Conservation (phyloP, 345 rosid genomes). For the Citrus trifoliata region DNA sequence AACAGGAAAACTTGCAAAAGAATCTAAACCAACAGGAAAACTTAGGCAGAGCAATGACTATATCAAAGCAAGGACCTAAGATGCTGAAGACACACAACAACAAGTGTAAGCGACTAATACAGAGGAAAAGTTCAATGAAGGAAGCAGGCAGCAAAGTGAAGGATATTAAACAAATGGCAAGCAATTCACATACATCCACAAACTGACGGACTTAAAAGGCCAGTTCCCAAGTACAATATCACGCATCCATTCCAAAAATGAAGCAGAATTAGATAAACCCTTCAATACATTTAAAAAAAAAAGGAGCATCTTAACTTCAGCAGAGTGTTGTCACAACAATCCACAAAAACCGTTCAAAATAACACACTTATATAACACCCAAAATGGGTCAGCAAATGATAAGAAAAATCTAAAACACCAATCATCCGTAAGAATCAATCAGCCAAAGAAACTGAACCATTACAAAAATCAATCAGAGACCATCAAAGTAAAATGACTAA, state of each 20-base stretch:
- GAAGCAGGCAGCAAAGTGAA: neutral
- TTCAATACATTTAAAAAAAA: neutral
- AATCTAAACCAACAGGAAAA: neutral
- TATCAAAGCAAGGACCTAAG: neutral
- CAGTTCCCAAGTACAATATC: neutral
- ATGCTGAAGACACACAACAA: neutral
- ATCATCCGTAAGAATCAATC: neutral
- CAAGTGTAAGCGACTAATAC: neutral
- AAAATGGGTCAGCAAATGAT: neutral
- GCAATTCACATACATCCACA: neutral
- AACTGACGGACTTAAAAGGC: neutral
- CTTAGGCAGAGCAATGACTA: neutral
- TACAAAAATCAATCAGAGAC: neutral
- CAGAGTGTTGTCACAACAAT: neutral
- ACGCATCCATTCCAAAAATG: neutral
- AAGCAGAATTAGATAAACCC: neutral
- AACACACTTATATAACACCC: neutral
- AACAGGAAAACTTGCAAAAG: neutral
- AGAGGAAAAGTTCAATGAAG: neutral
- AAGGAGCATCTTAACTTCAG: neutral
- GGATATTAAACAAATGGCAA: neutral
- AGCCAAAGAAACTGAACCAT: neutral
- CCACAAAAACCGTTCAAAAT: neutral
- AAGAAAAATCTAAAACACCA: neutral
- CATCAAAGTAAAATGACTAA: neutral